Percentiles rank a stretch among this genome's conserved stretches.
Conservation (phyloP, 2,329 filamentous ascomycete species). For the Ophiosphaerella narmari region DNA sequence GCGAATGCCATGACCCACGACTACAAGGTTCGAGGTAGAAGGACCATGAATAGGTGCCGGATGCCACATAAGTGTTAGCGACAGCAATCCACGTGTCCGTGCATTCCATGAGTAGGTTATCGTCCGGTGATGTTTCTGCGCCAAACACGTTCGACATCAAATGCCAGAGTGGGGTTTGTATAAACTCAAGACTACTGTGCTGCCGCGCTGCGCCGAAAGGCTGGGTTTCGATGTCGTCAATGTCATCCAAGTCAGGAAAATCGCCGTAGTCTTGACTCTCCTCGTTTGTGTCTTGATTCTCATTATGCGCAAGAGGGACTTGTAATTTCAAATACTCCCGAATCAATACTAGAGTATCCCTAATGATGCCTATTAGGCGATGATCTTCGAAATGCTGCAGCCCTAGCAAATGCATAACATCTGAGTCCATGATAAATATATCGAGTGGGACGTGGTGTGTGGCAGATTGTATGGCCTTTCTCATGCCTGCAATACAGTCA, state of each 20-base stretch:
- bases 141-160: slow-evolving; percentile 67
- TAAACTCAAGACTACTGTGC: slow-evolving; percentile 40
- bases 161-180: slow-evolving; percentile 57
- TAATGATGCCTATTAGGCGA: slow-evolving; percentile 52
- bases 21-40: slow-evolving; percentile 61
- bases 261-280: slow-evolving; percentile 70
- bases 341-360: slow-evolving; percentile 56
- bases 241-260: slow-evolving; percentile 59
- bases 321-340: slow-evolving; percentile 43
- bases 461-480: slow-evolving; percentile 52
- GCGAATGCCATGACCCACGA: slow-evolving; percentile 54
- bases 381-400: slow-evolving; percentile 57
- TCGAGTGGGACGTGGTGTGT: slow-evolving; percentile 48
- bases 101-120: slow-evolving; percentile 56
- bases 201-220: slow-evolving; percentile 1
- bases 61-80: slow-evolving; percentile 53
- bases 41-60: slow-evolving; percentile 56
- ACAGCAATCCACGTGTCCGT: slow-evolving; percentile 61
- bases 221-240: slow-evolving; percentile 36
- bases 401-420: slow-evolving; percentile 54
- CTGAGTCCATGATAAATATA: slow-evolving; percentile 50
- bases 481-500: slow-evolving; percentile 58
- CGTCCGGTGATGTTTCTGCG: slow-evolving; percentile 58
- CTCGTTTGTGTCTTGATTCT: slow-evolving; percentile 51
- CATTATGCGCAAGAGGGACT: slow-evolving; percentile 18